phyloP scores from a whole-genome alignment of 257 asterid species.

The Solanum megistacrolobum region DNA sequence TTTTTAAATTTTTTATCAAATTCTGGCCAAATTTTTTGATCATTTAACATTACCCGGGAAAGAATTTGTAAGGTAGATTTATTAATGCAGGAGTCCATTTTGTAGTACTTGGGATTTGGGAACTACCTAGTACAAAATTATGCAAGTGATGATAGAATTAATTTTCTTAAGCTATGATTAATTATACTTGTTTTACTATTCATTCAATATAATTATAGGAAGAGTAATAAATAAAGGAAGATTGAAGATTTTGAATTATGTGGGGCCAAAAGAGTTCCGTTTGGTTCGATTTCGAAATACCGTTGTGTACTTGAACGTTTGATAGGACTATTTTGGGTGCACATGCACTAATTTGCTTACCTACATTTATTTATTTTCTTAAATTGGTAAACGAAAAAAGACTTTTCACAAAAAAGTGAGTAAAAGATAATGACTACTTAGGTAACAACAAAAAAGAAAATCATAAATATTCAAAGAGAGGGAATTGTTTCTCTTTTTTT shows the following conservation, averaged over 20 bases:
- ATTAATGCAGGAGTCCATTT: neutral
- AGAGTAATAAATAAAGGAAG: neutral
- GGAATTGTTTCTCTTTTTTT: too few species aligned
- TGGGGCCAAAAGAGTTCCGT: slow-evolving; percentile 3
- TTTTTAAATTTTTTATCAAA: too few species aligned
- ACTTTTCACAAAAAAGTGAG: neutral
- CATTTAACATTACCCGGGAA: too few species aligned
- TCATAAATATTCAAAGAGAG: too few species aligned
- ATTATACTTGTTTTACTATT: neutral
- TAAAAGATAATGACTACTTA: neutral
- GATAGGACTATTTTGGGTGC: neutral
- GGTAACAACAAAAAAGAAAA: neutral
- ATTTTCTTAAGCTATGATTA: neutral
- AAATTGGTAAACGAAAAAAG: neutral
- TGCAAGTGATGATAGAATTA: neutral
- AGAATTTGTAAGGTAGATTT: neutral
- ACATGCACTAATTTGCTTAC: neutral
- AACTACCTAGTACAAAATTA: neutral
- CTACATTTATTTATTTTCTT: neutral
- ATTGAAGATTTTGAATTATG: neutral
- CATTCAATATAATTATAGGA: too few species aligned
- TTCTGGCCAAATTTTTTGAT: too few species aligned
- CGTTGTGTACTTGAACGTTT: neutral
- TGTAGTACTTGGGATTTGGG: neutral
- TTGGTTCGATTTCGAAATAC: neutral